Conservation (phyloP, 371 early-diverging fungal species). For the Mortierella sp. region DNA sequence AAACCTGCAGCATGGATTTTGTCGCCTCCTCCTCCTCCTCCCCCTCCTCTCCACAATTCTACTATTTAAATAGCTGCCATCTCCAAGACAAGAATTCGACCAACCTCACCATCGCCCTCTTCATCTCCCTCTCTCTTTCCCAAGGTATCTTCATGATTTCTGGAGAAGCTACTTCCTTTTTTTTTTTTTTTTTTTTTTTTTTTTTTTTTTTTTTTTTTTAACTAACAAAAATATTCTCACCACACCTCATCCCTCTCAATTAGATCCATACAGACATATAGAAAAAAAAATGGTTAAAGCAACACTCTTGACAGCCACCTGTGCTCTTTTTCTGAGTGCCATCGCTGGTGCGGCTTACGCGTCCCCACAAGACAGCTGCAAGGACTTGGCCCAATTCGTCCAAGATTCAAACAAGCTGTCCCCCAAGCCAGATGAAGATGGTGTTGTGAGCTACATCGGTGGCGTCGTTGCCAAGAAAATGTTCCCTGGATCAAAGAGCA, state of each 20-base stretch:
- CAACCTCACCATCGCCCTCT: neutral
- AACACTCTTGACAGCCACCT: neutral
- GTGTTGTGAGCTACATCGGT: conserved; percentile 9
- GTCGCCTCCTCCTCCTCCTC: too few relatives aligned
- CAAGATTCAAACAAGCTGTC: conserved; percentile 13
- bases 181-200: neutral
- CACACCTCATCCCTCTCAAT: too few relatives aligned
- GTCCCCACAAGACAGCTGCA: conserved; percentile 20
- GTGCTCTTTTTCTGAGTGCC: conserved; percentile 17
- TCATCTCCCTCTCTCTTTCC: too few relatives aligned
- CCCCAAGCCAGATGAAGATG: conserved; percentile 17
- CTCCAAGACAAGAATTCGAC: too few relatives aligned
- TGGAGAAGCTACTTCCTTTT: too few relatives aligned
- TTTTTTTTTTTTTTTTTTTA: neutral
- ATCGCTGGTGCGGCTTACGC: conserved; percentile 2
- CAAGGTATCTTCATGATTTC: too few relatives aligned
- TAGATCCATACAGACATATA: too few relatives aligned
- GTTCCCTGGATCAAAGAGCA: conserved; percentile 14
- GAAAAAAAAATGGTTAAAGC: conserved; percentile 9
- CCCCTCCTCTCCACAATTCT: too few relatives aligned
- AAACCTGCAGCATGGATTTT: too few relatives aligned
- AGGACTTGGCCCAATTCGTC: conserved; percentile 19
- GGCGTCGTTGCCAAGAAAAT: conserved; percentile 28
- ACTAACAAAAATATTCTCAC: too few relatives aligned
- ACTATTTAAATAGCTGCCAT: too few relatives aligned